A percentile compares a stretch with the other conserved stretches of the same genome.
phyloP scores from a whole-genome alignment of 1,139 yeast species.

The Suhomyces coccinellae region DNA sequence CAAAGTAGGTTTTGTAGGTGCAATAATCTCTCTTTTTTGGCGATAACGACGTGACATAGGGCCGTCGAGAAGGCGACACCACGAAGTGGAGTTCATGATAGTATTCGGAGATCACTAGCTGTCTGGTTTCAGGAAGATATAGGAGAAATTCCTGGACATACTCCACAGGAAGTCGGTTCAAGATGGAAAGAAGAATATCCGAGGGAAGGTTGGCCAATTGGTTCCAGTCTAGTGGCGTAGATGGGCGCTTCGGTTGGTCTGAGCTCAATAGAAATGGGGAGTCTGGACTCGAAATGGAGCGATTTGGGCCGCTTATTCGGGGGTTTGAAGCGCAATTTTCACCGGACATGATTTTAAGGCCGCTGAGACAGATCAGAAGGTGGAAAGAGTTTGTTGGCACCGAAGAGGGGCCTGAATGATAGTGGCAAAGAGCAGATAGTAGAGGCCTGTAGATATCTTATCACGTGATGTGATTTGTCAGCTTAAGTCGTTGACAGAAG shows the following conservation, averaged over 20 bases:
- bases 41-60: slow-evolving; percentile 25
- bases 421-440: too few relatives aligned
- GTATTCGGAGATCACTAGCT: slow-evolving; percentile 17
- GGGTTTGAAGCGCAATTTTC: too few relatives aligned
- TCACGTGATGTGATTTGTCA: too few relatives aligned
- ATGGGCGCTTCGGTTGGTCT: not conserved
- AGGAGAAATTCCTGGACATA: slow-evolving; percentile 18
- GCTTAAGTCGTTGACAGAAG: too few relatives aligned
- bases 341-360: too few relatives aligned
- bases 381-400: too few relatives aligned
- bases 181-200: slow-evolving; percentile 27
- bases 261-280: not conserved
- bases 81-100: slow-evolving; percentile 37
- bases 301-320: too few relatives aligned
- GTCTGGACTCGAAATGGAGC: not conserved
- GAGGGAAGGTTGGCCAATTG: slow-evolving; percentile 24
- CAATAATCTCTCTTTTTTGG: slow-evolving; percentile 20
- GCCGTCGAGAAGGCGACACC: slow-evolving; percentile 33
- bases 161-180: slow-evolving; percentile 26
- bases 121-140: slow-evolving; percentile 2
- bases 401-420: too few relatives aligned
- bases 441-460: too few relatives aligned
- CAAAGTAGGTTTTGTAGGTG: slow-evolving; percentile 31
- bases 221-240: not conserved
- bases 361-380: too few relatives aligned